Evolutionary conservation across 1,139 yeast species (phyloP).

Genomic region (Yamadazyma atmosphaerica): DNA sequence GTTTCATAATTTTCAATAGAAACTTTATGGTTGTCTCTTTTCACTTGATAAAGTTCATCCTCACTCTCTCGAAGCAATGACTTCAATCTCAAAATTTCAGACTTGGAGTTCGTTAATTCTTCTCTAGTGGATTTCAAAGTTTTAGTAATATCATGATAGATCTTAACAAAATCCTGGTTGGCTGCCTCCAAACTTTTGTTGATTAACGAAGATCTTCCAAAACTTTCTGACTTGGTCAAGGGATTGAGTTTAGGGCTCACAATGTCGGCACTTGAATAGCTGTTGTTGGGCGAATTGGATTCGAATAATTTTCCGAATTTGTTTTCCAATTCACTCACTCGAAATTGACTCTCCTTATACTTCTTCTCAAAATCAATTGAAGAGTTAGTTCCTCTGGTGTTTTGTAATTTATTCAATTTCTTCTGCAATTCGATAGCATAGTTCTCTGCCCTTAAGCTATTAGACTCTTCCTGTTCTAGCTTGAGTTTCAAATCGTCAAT

Average conservation of each 20-base stretch:
- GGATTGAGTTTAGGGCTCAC: background rate
- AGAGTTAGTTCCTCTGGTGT: conserved; percentile 39
- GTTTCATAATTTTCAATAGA: conserved; percentile 43
- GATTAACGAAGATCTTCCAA: conserved; percentile 36
- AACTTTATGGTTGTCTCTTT: conserved; percentile 33
- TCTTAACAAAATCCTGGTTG: conserved; percentile 49
- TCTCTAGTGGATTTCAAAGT: conserved; percentile 51
- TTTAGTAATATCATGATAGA: conserved; percentile 57
- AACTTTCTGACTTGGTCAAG: conserved; percentile 37
- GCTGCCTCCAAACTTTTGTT: conserved; percentile 27
- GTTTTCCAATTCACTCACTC: conserved; percentile 36
- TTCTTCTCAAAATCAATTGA: conserved; percentile 39
- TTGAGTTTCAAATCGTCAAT: conserved; percentile 36
- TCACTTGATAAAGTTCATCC: conserved; percentile 45
- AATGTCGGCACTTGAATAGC: conserved; percentile 14
- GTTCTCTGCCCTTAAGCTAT: conserved; percentile 45
- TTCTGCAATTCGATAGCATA: conserved; percentile 50
- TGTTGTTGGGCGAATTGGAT: conserved; percentile 16
- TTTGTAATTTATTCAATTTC: conserved; percentile 43
- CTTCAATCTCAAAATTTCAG: conserved; percentile 53
- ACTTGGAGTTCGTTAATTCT: conserved; percentile 49
- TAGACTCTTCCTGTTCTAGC: conserved; percentile 43
- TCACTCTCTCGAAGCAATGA: conserved; percentile 48
- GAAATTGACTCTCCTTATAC: conserved; percentile 36
- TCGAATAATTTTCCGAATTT: conserved; percentile 30